These are phyloP conservation scores for Fusarium chaquense DNA, from an alignment of 2,329 filamentous ascomycete genomes.

Conservation along the genomic window DNA sequence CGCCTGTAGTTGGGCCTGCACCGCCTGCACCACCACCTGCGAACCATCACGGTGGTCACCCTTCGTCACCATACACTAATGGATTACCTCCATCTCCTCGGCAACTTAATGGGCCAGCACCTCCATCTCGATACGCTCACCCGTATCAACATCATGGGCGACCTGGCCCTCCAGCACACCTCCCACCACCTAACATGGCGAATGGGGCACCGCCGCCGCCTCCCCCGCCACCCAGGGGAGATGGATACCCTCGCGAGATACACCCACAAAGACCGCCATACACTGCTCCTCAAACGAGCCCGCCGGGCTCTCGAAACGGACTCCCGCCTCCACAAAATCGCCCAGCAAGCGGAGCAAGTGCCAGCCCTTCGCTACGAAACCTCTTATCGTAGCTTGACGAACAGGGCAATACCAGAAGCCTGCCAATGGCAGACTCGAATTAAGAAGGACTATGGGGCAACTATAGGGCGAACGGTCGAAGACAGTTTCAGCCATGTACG, in stretches of 20 bases:
- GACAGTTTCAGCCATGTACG: not conserved
- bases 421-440: too few species aligned
- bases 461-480: not conserved
- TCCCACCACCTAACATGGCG: conserved; percentile 1
- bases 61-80: conserved; percentile 54
- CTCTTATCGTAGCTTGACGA: conserved; percentile 67
- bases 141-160: conserved; percentile 50
- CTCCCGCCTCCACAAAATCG: conserved; percentile 52
- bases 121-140: conserved; percentile 57
- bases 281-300: conserved; percentile 59
- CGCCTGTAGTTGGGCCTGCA: conserved; percentile 58
- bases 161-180: conserved; percentile 36
- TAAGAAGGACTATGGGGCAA: not conserved
- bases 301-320: conserved; percentile 59
- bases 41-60: conserved; percentile 55
- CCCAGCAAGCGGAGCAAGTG: conserved; percentile 75
- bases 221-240: conserved; percentile 47
- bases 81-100: conserved; percentile 64
- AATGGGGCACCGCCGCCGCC: conserved; percentile 46
- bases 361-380: conserved; percentile 81
- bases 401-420: not conserved
- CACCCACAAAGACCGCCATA: conserved; percentile 57
- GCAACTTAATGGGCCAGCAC: conserved; percentile 57
- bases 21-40: conserved; percentile 57
- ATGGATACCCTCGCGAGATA: conserved; percentile 56